Evolutionary conservation across 768 basidiomycete species (phyloP).

Genomic region (Gelatoporia subvermispora): DNA sequence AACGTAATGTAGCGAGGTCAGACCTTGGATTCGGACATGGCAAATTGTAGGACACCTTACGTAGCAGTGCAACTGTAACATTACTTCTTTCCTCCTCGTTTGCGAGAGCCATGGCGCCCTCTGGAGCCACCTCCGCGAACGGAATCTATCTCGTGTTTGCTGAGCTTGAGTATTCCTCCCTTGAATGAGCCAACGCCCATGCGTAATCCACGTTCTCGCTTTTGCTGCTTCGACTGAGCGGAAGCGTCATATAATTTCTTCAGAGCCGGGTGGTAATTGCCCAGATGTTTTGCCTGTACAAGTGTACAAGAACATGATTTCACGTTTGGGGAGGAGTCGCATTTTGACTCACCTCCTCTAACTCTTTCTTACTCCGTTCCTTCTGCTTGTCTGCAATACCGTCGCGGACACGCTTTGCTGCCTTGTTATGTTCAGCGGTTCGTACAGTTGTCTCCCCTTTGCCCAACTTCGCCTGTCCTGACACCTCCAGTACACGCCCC

Average conservation of each 20-base stretch:
- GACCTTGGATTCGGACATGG: no score
- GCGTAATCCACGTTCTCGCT: slow-evolving; percentile 59
- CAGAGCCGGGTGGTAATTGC: slow-evolving; percentile 78
- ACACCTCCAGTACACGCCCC: slow-evolving; percentile 71
- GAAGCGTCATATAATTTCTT: slow-evolving; percentile 58
- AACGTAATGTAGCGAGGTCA: no score
- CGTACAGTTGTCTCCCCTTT: slow-evolving; percentile 65
- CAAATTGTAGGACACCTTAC: no score
- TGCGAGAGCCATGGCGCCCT: slow-evolving; percentile 22
- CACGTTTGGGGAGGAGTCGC: not conserved
- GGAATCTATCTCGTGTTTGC: slow-evolving; percentile 50
- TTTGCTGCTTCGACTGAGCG: slow-evolving; percentile 28
- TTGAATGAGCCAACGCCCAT: slow-evolving; percentile 80
- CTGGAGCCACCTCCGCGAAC: slow-evolving; percentile 23
- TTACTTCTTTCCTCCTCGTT: slow-evolving; percentile 18
- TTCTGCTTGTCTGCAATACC: slow-evolving; percentile 61
- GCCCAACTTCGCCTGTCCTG: slow-evolving; percentile 65
- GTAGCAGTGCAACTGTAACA: not conserved
- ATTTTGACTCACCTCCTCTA: slow-evolving; percentile 58
- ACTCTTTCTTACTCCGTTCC: slow-evolving; percentile 44
- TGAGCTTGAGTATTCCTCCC: slow-evolving; percentile 63
- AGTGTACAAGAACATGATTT: slow-evolving; percentile 7
- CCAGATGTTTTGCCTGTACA: slow-evolving; percentile 70
- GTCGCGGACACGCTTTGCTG: slow-evolving; percentile 67
- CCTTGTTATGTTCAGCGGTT: slow-evolving; percentile 60